Evolutionary conservation across 2,329 filamentous ascomycete genomes (phyloP).

Genomic region (Curvularia sp.): DNA sequence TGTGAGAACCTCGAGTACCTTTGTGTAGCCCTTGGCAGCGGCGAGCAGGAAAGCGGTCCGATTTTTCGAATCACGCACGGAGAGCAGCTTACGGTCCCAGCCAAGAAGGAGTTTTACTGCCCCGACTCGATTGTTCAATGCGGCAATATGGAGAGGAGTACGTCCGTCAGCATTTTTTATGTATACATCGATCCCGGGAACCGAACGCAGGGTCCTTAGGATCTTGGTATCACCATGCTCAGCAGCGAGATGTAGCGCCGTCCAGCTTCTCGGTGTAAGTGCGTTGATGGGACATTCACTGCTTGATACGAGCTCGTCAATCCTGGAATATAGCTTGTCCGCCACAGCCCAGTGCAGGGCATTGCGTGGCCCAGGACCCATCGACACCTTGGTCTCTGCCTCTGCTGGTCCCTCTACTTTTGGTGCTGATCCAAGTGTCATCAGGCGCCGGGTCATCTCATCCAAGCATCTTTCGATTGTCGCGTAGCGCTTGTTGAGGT

Average conservation of each 20-base stretch:
- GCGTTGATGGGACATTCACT: constrained; percentile 31
- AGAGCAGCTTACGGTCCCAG: constrained; percentile 13
- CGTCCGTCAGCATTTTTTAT: constrained; percentile 26
- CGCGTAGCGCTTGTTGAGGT: constrained; percentile 16
- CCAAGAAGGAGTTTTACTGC: constrained; percentile 20
- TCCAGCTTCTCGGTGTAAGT: constrained; percentile 25
- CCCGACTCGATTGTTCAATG: constrained; percentile 13
- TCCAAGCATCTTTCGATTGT: constrained; percentile 13
- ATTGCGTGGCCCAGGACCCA: constrained; percentile 26
- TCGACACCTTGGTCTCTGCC: constrained; percentile 5
- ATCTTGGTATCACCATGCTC: constrained; percentile 23
- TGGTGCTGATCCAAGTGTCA: constrained; percentile 1
- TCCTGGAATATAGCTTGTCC: constrained; percentile 18
- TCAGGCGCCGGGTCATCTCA: constrained; percentile 17
- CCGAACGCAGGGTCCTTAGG: constrained; percentile 22
- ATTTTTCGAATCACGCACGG: constrained; percentile 14
- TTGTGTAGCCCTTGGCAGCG: constrained; percentile 19
- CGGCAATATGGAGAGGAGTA: constrained; percentile 27
- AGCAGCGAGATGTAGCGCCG: constrained; percentile 27
- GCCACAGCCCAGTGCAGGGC: constrained; percentile 30
- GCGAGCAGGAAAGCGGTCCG: constrained; percentile 23
- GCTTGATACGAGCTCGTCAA: constrained; percentile 17
- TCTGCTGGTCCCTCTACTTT: not conserved
- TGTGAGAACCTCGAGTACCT: constrained; percentile 22
- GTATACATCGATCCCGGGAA: constrained; percentile 18